phyloP scores from a whole-genome alignment of 2,329 filamentous ascomycete genomes.

The Podosphaera fusca region DNA sequence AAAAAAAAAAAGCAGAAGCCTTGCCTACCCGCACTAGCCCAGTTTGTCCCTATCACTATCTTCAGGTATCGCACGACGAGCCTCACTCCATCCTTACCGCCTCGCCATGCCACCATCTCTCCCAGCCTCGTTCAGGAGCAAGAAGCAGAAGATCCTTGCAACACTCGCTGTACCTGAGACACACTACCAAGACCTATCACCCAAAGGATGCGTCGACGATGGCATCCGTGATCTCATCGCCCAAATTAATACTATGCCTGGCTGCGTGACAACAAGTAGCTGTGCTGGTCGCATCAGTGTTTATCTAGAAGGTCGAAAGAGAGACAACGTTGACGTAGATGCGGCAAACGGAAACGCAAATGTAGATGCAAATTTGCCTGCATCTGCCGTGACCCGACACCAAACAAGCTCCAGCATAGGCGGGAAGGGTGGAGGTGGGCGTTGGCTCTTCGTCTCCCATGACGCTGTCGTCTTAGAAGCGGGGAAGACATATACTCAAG shows the following conservation, averaged over 20 bases:
- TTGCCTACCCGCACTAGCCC: not conserved
- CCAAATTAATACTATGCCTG: conserved; percentile 51
- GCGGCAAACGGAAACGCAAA: not conserved
- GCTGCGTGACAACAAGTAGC: conserved; percentile 78
- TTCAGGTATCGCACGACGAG: too few species aligned
- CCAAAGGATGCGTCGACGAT: conserved; percentile 68
- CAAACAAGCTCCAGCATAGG: conserved; percentile 35
- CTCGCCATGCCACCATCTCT: not conserved
- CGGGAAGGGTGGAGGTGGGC: conserved; percentile 65
- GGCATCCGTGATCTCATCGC: conserved; percentile 56
- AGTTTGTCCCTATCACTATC: too few species aligned
- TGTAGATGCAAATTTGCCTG: too few species aligned
- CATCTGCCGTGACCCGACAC: not conserved
- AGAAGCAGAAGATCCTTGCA: conserved; percentile 50
- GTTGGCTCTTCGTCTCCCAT: conserved; percentile 78
- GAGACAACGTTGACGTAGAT: not conserved
- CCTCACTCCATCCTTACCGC: not conserved
- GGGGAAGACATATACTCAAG: conserved; percentile 9
- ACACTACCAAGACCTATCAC: conserved; percentile 62
- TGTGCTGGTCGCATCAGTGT: conserved; percentile 75
- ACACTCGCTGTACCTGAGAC: conserved; percentile 44
- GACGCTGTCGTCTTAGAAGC: conserved; percentile 28
- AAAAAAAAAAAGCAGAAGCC: not conserved
- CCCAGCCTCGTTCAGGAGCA: conserved; percentile 25
- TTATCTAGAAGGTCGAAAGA: conserved; percentile 56